Conservation (phyloP, 2,329 filamentous ascomycete species). For the Endocalyx cinctus region DNA sequence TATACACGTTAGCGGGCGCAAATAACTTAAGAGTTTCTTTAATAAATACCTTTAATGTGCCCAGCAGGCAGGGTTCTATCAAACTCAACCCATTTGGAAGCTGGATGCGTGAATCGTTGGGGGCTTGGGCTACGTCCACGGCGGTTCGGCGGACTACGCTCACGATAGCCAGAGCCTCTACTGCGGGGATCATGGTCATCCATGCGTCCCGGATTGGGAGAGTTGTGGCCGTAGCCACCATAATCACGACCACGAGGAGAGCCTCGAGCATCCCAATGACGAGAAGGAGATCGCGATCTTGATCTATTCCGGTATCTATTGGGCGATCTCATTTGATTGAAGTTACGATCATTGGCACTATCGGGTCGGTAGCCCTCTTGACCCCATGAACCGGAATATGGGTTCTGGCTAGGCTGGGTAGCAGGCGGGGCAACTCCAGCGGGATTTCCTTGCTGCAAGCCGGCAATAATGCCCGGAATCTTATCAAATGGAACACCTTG, state of each 20-base stretch:
- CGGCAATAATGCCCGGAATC: conserved; percentile 57
- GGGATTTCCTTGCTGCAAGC: conserved; percentile 38
- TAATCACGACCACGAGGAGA: conserved; percentile 63
- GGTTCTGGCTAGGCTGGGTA: conserved; percentile 34
- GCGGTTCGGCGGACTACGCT: conserved; percentile 75
- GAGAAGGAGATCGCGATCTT: conserved; percentile 75
- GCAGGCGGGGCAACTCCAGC: conserved; percentile 27
- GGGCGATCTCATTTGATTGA: conserved; percentile 60
- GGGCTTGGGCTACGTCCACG: conserved; percentile 59
- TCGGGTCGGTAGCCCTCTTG: conserved; percentile 33
- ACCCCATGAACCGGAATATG: conserved; percentile 34
- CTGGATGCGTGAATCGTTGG: conserved; percentile 29
- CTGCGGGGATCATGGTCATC: conserved; percentile 52
- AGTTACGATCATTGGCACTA: conserved; percentile 53
- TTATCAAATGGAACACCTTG: conserved; percentile 76
- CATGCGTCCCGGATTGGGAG: conserved; percentile 55
- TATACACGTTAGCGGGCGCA: conserved; percentile 7
- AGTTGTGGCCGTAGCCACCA: conserved; percentile 68
- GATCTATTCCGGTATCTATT: conserved; percentile 59
- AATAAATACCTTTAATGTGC: conserved; percentile 64
- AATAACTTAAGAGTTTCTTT: background rate
- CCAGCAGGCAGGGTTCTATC: conserved; percentile 70
- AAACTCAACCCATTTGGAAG: conserved; percentile 70
- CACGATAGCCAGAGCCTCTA: conserved; percentile 69
- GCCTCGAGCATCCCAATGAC: conserved; percentile 62